Evolutionary conservation across 441 rosid species (phyloP).

Genomic region (Biscutella auriculata): DNA sequence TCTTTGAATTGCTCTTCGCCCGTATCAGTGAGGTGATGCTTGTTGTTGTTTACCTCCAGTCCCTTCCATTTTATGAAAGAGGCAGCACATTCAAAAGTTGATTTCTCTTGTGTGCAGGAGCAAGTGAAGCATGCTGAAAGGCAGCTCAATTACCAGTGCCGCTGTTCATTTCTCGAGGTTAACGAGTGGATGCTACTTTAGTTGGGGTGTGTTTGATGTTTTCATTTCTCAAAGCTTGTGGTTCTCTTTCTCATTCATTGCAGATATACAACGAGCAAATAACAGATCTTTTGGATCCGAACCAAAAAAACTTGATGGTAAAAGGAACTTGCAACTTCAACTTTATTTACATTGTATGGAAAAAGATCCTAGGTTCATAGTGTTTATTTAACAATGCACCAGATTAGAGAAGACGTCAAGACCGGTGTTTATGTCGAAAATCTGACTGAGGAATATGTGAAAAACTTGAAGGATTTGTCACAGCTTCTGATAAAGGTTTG

Average conservation of each 20-base stretch:
- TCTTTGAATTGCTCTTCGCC: conserved; percentile 67
- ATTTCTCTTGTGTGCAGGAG: conserved; percentile 42
- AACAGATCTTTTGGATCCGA: conserved; percentile 90
- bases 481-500: conserved; percentile 77
- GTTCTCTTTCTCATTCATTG: conserved; percentile 16
- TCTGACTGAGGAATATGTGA: conserved; percentile 54
- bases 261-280: conserved; percentile 99
- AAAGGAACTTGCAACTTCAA: conserved; percentile 5
- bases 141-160: conserved; percentile 90
- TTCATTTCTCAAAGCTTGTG: conserved; percentile 1
- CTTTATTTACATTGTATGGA: not conserved
- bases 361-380: not conserved
- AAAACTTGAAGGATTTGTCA: conserved; percentile 67
- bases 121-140: conserved; percentile 70
- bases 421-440: conserved; percentile 66
- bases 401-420: conserved; percentile 96
- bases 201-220: not conserved
- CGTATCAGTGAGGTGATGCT: conserved; percentile 72
- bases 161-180: conserved; percentile 99
- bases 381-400: conserved; percentile 13
- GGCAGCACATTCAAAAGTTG: conserved; percentile 7
- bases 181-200: not conserved
- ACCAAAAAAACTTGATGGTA: conserved; percentile 84
- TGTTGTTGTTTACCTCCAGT: conserved; percentile 5
- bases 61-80: conserved; percentile 2